Evolutionary conservation across 75 land plant genomes (phyloP), one percentile per base, ranked within the genome.

Genomic region (Cunninghamia lanceolata): DNA sequence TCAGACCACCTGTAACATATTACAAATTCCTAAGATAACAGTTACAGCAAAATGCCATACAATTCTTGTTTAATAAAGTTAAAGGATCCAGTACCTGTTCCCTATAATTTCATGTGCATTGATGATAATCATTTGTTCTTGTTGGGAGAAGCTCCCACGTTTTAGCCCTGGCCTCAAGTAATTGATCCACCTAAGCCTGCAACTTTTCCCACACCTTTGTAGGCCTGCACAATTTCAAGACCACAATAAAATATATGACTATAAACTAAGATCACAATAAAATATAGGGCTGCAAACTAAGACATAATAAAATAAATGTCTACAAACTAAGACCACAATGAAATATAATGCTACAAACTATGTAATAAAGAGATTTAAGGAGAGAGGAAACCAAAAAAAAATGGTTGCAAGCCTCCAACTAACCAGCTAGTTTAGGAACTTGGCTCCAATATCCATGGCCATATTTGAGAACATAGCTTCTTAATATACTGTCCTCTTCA

Each of bases 131-230:
- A 70, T 70, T 70, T 70, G 34, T 30, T 70, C 74, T n/a, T 70
- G 74, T 7, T 7, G 13, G 7, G 74, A 70, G 74, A 70, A 70
- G 35, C 1, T 30, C 35, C 74, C 30, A 25, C 74, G 74, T 70
- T 70, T 70, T 6, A 70, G 35, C 11, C 74, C 74, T 25, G 74
- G 74, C 35, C 74, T 25, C 34, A 70, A 28, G 74, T 70, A 70
- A 50, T 84, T 84, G 19, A 43, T 84, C 85, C 85, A 84, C 30
- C 85, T 28, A 35, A 54, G n/a, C 53, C 74, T 70, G 74, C 74
- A 70, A 70, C 74, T 70, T 30, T 70, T 70, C 8, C 74, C 74
- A 70, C 74, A 70, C 2, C 74, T 28, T 70, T 70, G 32, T 70
- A 70, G 34, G n/a, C 74, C 74, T 70, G 34, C 13, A 70, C 0